These are phyloP conservation scores for Viridothelium virens DNA, from an alignment of 495 filamentous ascomycete genomes.

Conservation along the genomic window DNA sequence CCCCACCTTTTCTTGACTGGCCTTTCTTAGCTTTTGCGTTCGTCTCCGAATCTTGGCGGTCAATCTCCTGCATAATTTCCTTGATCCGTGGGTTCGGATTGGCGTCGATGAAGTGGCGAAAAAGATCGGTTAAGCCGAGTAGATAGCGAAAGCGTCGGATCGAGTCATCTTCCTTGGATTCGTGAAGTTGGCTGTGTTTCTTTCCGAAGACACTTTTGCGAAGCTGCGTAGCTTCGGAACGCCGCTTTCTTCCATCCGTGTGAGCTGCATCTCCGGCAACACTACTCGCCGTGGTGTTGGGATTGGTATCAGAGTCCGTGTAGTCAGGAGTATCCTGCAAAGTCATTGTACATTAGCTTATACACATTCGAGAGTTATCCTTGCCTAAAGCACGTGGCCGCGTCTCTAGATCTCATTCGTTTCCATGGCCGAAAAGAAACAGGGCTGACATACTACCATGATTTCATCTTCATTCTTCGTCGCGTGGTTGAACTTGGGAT, in stretches of 20 bases:
- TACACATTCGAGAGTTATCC: neutral
- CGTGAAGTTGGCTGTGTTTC: constrained; percentile 83
- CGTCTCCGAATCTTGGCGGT: constrained; percentile 75
- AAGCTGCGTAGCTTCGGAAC: constrained; percentile 75
- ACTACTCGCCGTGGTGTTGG: constrained; percentile 84
- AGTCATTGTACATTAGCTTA: neutral
- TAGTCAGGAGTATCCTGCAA: constrained; percentile 30
- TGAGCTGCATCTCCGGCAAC: constrained; percentile 60
- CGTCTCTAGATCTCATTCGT: neutral
- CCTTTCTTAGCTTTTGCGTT: constrained; percentile 62
- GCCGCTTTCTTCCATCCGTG: constrained; percentile 72
- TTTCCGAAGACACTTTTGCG: constrained; percentile 87
- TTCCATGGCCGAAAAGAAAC: neutral
- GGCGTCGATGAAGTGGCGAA: constrained; percentile 97
- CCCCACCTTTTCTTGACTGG: constrained; percentile 70
- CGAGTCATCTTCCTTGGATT: constrained; percentile 95
- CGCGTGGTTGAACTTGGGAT: neutral
- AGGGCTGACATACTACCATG: neutral
- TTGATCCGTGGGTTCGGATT: constrained; percentile 89
- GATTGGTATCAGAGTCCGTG: constrained; percentile 79
- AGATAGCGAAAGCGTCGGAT: constrained; percentile 93
- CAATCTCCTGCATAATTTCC: constrained; percentile 86
- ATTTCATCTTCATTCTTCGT: constrained; percentile 9
- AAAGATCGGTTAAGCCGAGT: constrained; percentile 90
- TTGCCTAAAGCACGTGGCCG: neutral